These are phyloP conservation scores for Sporothrix globosa DNA, from an alignment of 2,329 filamentous ascomycete species.

Conservation along the genomic window DNA sequence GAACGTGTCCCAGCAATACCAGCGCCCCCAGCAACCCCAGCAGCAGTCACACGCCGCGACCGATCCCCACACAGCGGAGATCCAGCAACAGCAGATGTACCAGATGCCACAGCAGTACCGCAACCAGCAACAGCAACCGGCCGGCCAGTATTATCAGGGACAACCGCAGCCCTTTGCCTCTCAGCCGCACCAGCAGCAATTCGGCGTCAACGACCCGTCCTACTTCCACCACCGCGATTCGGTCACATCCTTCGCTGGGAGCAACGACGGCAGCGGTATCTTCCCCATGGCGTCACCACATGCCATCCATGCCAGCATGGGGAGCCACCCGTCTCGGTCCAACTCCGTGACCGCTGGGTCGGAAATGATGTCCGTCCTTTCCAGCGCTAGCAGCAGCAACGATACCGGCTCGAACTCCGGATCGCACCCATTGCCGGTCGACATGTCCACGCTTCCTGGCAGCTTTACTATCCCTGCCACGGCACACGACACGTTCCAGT, in stretches of 20 bases:
- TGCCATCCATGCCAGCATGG: neutral
- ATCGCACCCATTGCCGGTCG: neutral
- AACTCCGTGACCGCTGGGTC: neutral
- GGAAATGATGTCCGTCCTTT: slow-evolving; percentile 2
- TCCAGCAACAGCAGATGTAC: neutral
- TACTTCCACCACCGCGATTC: slow-evolving; percentile 10
- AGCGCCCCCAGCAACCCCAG: neutral
- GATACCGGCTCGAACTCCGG: neutral
- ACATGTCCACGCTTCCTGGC: neutral
- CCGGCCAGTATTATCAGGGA: neutral
- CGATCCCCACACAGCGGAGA: neutral
- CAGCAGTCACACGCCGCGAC: neutral
- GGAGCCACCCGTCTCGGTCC: neutral
- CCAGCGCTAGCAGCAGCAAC: slow-evolving; percentile 3
- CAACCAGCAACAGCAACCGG: neutral
- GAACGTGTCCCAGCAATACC: neutral
- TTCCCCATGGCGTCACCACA: neutral
- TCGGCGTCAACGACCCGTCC: neutral
- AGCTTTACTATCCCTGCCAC: neutral
- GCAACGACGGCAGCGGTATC: neutral
- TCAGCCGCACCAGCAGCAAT: neutral
- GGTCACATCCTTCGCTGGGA: neutral
- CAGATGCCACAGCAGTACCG: neutral
- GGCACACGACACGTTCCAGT: neutral
- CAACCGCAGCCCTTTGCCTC: neutral